Evolutionary conservation across 352 stramenopile genomes (phyloP), one percentile per base, ranked within the genome.

Genomic region (Globisporangium lucens): DNA sequence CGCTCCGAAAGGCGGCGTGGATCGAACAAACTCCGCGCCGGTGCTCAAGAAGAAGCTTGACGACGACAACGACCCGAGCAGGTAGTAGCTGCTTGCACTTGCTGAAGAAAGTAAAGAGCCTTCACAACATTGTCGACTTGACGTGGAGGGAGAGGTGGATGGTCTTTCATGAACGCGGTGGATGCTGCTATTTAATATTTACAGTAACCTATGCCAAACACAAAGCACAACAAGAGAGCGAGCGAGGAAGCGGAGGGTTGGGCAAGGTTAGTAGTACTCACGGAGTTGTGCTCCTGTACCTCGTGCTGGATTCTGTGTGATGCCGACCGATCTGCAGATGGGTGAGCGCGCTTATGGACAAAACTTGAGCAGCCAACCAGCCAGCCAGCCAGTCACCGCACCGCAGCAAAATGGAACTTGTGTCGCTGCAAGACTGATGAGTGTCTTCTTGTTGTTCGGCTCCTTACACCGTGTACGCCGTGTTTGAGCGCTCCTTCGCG

Each of bases 1-100:
- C 9, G 22, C 36, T 3, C 47, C 60, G 24, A 84, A 76, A 30
- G 58, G 68, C 15, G 49, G 67, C 2, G 75, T 88, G 13, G 85
- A 71, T 33, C 80, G 85, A 17, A 90, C 73, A 6, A 89, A 75
- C 64, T 91, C 85, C 20, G 83, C 85, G 20, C 85, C 83, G 30
- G 74, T 87, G 60, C 67, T 91, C 63, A 78, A 88, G 64, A 91
- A 90, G 63, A 82, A 74, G 66, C 67, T 65, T 62, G 71, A 79
- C 10, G 70, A 73, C 56, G 56, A 61, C 20, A 61, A n/a, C 56
- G 33, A 61, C n/a, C 56, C 56, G 9, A 61, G 56, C 33, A 61
- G 56, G 20, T 61, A 58, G 52, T 7, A 58, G 8, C 6, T 0
- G n/a, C 47, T 13, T 55, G 20, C 15, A 51, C 43, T 22, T 22